A percentile compares a stretch with the other conserved stretches of the same genome.
Evolutionary conservation across 345 rosid genomes (phyloP).

Genomic region (Populus simonii): DNA sequence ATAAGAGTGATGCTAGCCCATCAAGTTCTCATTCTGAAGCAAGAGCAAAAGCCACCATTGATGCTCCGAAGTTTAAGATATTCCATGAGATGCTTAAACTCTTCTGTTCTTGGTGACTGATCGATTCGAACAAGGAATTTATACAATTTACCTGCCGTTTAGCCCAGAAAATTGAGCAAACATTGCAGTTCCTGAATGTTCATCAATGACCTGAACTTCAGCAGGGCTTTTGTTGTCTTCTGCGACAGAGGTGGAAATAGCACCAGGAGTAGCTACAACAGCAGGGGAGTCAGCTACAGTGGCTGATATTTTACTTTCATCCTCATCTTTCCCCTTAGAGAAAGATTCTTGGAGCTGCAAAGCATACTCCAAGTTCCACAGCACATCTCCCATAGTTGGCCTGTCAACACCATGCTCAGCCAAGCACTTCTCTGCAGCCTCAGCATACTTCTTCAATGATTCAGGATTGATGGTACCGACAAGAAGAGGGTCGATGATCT

Average conservation of each 20-base stretch:
- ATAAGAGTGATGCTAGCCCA: conserved; percentile 7
- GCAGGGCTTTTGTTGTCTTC: conserved; percentile 42
- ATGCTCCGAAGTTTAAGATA: neutral
- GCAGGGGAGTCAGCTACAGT: conserved; percentile 15
- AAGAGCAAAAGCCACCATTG: neutral
- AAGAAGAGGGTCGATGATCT: conserved; percentile 49
- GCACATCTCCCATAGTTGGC: conserved; percentile 63
- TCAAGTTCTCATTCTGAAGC: neutral
- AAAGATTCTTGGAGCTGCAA: conserved; percentile 73
- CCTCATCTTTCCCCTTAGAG: conserved; percentile 50
- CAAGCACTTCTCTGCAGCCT: conserved; percentile 60
- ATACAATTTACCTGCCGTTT: conserved; percentile 51
- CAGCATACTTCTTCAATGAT: conserved; percentile 56
- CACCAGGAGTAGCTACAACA: conserved; percentile 20
- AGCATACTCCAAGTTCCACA: conserved; percentile 73
- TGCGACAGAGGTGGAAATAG: conserved; percentile 25
- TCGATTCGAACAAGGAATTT: neutral
- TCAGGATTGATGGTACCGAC: conserved; percentile 50
- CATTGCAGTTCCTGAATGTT: conserved; percentile 67
- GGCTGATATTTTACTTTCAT: conserved; percentile 30
- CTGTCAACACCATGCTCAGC: conserved; percentile 55
- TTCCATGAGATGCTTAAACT: neutral
- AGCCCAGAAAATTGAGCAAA: conserved; percentile 57
- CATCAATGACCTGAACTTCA: conserved; percentile 40
- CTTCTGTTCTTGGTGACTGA: neutral